phyloP scores from a whole-genome alignment of 805 yeast species.

The Candida railenensis region DNA sequence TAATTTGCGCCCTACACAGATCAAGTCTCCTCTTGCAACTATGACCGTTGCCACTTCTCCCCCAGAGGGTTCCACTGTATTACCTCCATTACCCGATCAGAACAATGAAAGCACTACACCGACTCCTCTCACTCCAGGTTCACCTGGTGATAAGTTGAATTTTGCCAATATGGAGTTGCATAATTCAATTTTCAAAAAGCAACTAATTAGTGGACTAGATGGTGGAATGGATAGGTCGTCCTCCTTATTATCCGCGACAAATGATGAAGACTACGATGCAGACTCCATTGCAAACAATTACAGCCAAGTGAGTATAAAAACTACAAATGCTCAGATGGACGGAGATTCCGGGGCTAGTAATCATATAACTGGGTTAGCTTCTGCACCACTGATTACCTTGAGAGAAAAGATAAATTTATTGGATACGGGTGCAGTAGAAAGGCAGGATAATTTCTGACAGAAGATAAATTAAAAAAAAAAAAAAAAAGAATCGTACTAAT shows the following conservation, averaged over 20 bases:
- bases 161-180: conserved; percentile 5
- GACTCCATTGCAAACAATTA: conserved; percentile 4
- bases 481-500: not conserved
- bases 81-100: not conserved
- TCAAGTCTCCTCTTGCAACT: not conserved
- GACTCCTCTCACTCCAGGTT: conserved; percentile 4
- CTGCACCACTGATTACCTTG: conserved; percentile 42
- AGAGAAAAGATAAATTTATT: conserved; percentile 44
- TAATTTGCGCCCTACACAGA: not conserved
- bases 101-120: not conserved
- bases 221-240: not conserved
- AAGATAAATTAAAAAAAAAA: conserved; percentile 5
- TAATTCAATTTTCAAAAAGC: conserved; percentile 3
- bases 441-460: conserved; percentile 3
- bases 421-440: conserved; percentile 22
- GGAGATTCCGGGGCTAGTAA: conserved; percentile 21
- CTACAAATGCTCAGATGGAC: conserved; percentile 28
- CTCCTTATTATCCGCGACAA: not conserved
- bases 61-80: not conserved
- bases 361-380: conserved; percentile 3
- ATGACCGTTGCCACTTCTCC: not conserved
- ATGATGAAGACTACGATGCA: conserved; percentile 5
- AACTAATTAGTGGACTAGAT: not conserved
- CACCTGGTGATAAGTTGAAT: conserved; percentile 6
- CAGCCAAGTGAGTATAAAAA: conserved; percentile 20